phyloP scores from a whole-genome alignment of 2,329 filamentous ascomycete species.

The Mollisia scopiformis region DNA sequence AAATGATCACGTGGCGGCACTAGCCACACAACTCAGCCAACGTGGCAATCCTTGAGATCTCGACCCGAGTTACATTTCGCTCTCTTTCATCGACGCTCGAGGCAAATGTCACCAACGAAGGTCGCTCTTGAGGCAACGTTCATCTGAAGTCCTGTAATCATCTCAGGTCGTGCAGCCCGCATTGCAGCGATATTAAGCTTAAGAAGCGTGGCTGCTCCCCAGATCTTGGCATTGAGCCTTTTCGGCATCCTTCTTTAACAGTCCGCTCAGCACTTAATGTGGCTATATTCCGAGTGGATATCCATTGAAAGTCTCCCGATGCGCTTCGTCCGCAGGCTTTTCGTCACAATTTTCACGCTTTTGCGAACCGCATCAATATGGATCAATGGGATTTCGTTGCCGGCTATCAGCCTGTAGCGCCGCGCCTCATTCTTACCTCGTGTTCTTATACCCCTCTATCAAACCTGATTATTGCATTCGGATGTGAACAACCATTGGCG shows the following conservation, averaged over 20 bases:
- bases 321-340: neutral
- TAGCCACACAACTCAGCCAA: too few relatives aligned
- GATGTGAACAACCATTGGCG: neutral
- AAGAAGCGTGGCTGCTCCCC: neutral
- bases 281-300: neutral
- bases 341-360: neutral
- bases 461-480: neutral
- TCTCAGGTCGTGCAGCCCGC: neutral
- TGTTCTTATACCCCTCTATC: neutral
- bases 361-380: neutral
- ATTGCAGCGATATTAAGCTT: neutral
- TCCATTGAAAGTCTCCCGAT: neutral
- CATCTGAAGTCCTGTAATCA: too few relatives aligned
- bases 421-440: neutral
- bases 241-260: neutral
- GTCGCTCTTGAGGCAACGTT: too few relatives aligned
- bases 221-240: neutral
- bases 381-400: neutral
- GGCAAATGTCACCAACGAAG: too few relatives aligned
- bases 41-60: too few relatives aligned
- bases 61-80: too few relatives aligned
- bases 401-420: constrained; percentile 6
- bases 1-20: too few relatives aligned
- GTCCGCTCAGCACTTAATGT: neutral
- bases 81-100: too few relatives aligned